A percentile compares a stretch with the other conserved stretches of the same genome.
Evolutionary conservation across 2,329 filamentous ascomycete genomes (phyloP).

Genomic region (Aureobasidium sp.): DNA sequence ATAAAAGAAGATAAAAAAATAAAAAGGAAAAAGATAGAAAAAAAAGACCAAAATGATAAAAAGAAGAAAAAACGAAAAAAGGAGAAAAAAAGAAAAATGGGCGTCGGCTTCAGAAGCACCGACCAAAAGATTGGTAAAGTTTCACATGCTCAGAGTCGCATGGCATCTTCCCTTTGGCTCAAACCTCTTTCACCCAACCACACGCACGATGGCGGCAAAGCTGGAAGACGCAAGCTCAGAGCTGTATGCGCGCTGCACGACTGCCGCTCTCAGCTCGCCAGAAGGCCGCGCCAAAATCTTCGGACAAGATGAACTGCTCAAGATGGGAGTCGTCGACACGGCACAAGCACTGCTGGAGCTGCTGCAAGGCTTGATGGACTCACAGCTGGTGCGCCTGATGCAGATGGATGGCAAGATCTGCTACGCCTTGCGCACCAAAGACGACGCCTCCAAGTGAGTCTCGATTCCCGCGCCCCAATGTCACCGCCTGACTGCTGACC

Average conservation of each 20-base stretch:
- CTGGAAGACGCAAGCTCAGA: conserved; percentile 23
- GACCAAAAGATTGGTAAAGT: no score
- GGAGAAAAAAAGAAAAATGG: no score
- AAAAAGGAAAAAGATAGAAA: no score
- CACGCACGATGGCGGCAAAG: conserved; percentile 12
- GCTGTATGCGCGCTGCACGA: conserved; percentile 25
- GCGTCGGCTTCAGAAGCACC: no score
- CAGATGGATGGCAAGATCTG: conserved; percentile 25
- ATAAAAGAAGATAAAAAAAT: no score
- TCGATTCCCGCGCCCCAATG: no score
- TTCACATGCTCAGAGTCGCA: no score
- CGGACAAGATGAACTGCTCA: conserved; percentile 27
- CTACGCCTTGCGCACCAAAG: conserved; percentile 22
- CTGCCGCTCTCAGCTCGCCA: conserved; percentile 20
- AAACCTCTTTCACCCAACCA: not conserved
- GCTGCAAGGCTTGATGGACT: conserved; percentile 27
- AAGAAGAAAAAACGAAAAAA: no score
- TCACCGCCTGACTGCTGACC: no score
- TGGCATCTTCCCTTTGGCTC: no score
- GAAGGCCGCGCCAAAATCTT: conserved; percentile 30
- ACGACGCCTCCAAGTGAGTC: conserved; percentile 19
- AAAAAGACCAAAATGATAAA: no score
- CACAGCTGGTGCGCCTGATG: conserved; percentile 28
- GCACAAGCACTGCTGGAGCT: conserved; percentile 26
- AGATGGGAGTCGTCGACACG: conserved; percentile 21